A percentile compares a stretch with the other conserved stretches of the same genome.
phyloP scores from a whole-genome alignment of 805 yeast genomes.

The Yarrowia sp. region DNA sequence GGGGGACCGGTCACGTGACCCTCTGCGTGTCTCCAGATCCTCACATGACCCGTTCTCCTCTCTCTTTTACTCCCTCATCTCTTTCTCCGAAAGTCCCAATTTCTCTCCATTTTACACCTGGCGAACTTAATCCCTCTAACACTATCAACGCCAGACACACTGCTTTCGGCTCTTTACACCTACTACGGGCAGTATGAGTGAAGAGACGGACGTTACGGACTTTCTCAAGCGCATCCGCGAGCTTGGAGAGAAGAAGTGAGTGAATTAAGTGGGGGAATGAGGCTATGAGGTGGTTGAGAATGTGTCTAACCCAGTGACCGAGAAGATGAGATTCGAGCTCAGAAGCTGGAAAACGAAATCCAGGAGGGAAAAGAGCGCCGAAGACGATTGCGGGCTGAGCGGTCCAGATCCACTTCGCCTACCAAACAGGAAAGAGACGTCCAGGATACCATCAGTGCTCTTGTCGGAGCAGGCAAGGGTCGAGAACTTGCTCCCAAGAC shows the following conservation, averaged over 20 bases:
- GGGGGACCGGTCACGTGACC: neutral
- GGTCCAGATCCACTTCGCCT: constrained; percentile 44
- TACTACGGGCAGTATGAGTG: constrained; percentile 34
- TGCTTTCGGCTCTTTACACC: neutral
- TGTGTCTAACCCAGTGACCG: constrained; percentile 43
- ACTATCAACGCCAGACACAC: neutral
- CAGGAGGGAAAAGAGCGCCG: constrained; percentile 47
- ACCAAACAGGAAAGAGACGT: constrained; percentile 38
- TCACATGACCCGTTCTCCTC: neutral
- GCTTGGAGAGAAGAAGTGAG: constrained; percentile 48
- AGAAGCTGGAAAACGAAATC: constrained; percentile 47
- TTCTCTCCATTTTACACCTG: constrained; percentile 11
- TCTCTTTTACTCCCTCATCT: neutral
- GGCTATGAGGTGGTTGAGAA: no score
- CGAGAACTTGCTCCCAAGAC: constrained; percentile 28
- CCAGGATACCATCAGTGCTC: constrained; percentile 9
- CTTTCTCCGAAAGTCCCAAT: constrained; percentile 21
- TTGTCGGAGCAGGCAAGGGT: constrained; percentile 6
- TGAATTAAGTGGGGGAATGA: constrained; percentile 1
- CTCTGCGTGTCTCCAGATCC: neutral
- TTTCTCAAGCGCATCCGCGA: constrained; percentile 47
- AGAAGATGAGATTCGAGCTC: constrained; percentile 48
- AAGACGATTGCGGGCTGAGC: constrained; percentile 44
- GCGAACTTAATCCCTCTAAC: constrained; percentile 35
- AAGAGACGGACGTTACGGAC: constrained; percentile 45